Evolutionary conservation across 1,139 yeast species (phyloP).

Genomic region (Torulaspora globosa): DNA sequence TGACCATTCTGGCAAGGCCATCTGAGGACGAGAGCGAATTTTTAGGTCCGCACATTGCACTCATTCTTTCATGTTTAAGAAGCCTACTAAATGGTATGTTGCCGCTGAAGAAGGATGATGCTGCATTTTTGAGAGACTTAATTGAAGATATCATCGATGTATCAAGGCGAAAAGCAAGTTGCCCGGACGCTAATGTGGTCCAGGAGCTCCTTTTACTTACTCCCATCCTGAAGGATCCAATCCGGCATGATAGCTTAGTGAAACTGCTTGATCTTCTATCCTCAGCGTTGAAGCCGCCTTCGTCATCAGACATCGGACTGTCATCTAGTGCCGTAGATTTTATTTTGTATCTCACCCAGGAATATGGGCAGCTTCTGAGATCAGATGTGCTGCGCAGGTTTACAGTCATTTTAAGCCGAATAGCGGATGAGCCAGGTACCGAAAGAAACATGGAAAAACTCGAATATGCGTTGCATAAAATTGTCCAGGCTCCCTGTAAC

Average conservation of each 20-base stretch:
- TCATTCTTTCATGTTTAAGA: background rate
- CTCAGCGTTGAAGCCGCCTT: background rate
- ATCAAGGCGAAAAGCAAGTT: background rate
- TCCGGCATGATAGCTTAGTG: background rate
- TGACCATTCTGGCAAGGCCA: slow-evolving; percentile 2
- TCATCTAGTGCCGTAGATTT: background rate
- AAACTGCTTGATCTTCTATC: background rate
- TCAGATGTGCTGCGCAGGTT: background rate
- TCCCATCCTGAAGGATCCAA: background rate
- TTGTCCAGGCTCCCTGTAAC: background rate
- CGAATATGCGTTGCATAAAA: background rate
- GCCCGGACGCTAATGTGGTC: background rate
- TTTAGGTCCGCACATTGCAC: background rate
- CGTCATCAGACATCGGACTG: background rate
- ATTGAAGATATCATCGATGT: background rate
- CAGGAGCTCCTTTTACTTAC: background rate
- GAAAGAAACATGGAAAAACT: background rate
- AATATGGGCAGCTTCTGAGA: background rate
- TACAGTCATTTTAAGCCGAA: background rate
- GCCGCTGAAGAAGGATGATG: background rate
- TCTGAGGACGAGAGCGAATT: background rate
- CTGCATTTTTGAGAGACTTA: background rate
- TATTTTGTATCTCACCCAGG: background rate
- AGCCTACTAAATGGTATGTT: background rate
- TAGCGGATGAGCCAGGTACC: background rate